These are phyloP conservation scores for Hysterangium stoloniferum DNA, from an alignment of 768 basidiomycete species.

Conservation along the genomic window DNA sequence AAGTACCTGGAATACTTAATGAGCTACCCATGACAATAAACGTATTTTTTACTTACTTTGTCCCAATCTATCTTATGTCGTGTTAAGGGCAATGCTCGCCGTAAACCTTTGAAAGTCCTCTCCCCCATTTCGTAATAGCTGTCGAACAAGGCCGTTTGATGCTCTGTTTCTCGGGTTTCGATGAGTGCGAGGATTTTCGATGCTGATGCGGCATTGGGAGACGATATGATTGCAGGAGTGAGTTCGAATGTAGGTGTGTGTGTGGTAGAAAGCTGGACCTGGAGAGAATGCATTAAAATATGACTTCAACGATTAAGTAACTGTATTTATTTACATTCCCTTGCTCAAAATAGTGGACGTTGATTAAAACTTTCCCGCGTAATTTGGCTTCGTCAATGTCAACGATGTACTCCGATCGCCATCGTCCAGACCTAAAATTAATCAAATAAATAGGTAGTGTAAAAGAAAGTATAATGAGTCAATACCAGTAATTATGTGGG, in stretches of 20 bases:
- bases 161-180: slow-evolving; percentile 69
- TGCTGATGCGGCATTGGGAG: slow-evolving; percentile 44
- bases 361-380: slow-evolving; percentile 66
- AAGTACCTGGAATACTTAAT: slow-evolving; percentile 30
- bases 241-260: slow-evolving; percentile 60
- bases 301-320: no score
- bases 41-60: slow-evolving; percentile 44
- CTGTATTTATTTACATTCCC: slow-evolving; percentile 62
- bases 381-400: slow-evolving; percentile 58
- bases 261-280: slow-evolving; percentile 87
- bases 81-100: slow-evolving; percentile 87
- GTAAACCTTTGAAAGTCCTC: slow-evolving; percentile 85
- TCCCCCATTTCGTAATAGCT: slow-evolving; percentile 87
- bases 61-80: slow-evolving; percentile 96
- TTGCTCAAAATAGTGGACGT: slow-evolving; percentile 97
- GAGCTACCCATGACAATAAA: background rate
- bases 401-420: slow-evolving; percentile 82
- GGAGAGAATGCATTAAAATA: background rate
- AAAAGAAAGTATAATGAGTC: no score
- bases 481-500: slow-evolving; percentile 83
- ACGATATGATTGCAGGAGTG: slow-evolving; percentile 48
- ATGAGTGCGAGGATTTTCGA: slow-evolving; percentile 75
- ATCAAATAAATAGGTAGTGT: background rate
- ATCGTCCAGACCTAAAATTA: slow-evolving; percentile 76
- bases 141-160: slow-evolving; percentile 73